Base-by-base conservation (phyloP, 768 basidiomycete genomes). In the Amanita thiersii region DNA sequence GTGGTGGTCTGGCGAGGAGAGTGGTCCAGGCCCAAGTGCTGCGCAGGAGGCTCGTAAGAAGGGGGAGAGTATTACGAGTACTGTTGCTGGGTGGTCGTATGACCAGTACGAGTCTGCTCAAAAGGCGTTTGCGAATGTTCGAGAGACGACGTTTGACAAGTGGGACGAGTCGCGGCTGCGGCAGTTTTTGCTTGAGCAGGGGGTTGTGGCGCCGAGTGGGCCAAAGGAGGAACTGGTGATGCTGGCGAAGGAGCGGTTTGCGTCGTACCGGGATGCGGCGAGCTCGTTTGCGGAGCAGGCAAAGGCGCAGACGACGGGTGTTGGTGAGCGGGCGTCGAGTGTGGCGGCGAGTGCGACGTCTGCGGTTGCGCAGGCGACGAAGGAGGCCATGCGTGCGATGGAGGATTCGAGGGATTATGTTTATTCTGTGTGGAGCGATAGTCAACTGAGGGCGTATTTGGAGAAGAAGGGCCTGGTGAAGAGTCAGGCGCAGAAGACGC, bases 341-440 rank as follows among this genome's bases (percentile, higher is more conserved):
- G 40, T 69, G 1, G 66, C 62, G 10, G 45, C 55, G 20, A 50
- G 48, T 28, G 52, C 51, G 5, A 51, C 55, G 9, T 35, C 43
- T 15, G 56, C 49, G 28, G 55, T 49, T 11, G 64, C 75, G 0
- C 72, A 77, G 45, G 76, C 79, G 2, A 75, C 79, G 1, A 61
- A 69, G 11, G 68, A 72, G 2, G 74, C 66, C 7, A 59, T 57
- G 5, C 63, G 66, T 17, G 63, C 62, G 19, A 56, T 89, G 15
- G 84, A 92, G 47, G 76, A 85, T 45, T 59, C 79, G 21, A 87
- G 80, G 56, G 92, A 97, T 57, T 93, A 91, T 51, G 63, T 92
- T 12, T 94, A 86, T 59, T 89, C 86, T 0, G 76, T 84, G 0
- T 96, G 94, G 94, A 80, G 85, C 43, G 88, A 93, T 50, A 81